Evolutionary conservation across 192 early-diverging fungal species (phyloP), one percentile per base, ranked within the genome.

Genomic region (Diversispora epigaea): DNA sequence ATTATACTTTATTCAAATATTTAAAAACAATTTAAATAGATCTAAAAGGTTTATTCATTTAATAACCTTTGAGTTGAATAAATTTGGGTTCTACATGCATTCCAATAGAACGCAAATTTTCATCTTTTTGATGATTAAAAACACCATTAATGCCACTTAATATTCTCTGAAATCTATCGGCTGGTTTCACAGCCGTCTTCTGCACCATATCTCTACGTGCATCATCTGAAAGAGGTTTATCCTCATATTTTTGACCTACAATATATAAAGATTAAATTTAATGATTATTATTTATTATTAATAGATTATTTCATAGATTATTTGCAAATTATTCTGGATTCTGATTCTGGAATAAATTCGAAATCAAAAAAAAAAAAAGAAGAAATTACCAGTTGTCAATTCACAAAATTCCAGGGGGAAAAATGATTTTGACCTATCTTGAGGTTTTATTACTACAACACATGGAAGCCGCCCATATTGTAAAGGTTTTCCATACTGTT

Each of bases 321-420:
- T n/a, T n/a, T n/a, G n/a, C n/a, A n/a, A n/a, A n/a, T n/a, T n/a
- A n/a, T n/a, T n/a, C n/a, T n/a, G n/a, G n/a, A n/a, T n/a, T n/a
- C n/a, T n/a, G n/a, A n/a, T n/a, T n/a, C n/a, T n/a, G n/a, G n/a
- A n/a, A n/a, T n/a, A n/a, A n/a, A n/a, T 52, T 11, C 10, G 3
- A 52, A 52, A 4, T 15, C 17, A 3, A 15, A 52, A 17, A 15
- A 4, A 52, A 3, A 52, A 52, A 52, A 3, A 15, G 17, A 52
- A 11, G 5, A 49, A 86, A 81, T 95, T 94, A 69, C 94, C 95
- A 40, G 89, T 84, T 44, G 89, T 82, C 44, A 98, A 83, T 22
- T 88, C 86, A 84, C 94, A 96, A 25, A 96, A 86, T 82, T 98
- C 96, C 80, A 98, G 87, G 11, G 96, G 96, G 25, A 96, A 81